A percentile compares a stretch with the other conserved stretches of the same genome.
Evolutionary conservation across 208 protist genomes (phyloP).

Genomic region (Histomonas meleagridis): DNA sequence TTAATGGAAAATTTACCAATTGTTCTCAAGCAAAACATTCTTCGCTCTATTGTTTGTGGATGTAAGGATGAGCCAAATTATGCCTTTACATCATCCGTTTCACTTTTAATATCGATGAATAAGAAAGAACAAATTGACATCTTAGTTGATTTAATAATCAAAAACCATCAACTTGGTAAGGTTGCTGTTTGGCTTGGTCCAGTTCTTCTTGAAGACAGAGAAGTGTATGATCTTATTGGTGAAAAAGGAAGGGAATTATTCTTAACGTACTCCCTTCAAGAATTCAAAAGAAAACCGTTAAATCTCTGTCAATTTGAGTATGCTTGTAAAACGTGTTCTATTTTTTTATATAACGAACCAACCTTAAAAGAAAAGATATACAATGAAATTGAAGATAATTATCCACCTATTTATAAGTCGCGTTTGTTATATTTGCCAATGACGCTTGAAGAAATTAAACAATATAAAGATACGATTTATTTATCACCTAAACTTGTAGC

Average conservation of each 20-base stretch:
- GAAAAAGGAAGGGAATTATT: no score
- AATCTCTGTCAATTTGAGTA: no score
- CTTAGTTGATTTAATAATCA: not conserved
- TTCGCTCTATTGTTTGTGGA: not conserved
- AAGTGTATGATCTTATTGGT: no score
- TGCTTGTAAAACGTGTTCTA: not conserved
- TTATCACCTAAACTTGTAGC: not conserved
- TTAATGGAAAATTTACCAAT: conserved; percentile 23
- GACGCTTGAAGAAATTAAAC: not conserved
- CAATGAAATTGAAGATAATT: not conserved
- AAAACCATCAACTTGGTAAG: no score
- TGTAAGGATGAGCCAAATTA: not conserved
- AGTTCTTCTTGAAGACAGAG: no score
- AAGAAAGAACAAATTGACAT: not conserved
- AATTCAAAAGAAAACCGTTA: no score
- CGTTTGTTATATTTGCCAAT: not conserved
- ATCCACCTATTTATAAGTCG: not conserved
- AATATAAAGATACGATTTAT: not conserved
- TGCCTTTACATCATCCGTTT: not conserved
- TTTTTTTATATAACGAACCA: not conserved
- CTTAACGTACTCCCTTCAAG: no score
- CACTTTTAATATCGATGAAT: not conserved
- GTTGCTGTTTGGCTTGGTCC: no score
- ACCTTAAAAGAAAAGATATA: not conserved
- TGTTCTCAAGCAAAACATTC: not conserved